Evolutionary conservation across 305 asterid species (phyloP), one percentile per base, ranked within the genome.

Genomic region (Fraxinus paxiana): DNA sequence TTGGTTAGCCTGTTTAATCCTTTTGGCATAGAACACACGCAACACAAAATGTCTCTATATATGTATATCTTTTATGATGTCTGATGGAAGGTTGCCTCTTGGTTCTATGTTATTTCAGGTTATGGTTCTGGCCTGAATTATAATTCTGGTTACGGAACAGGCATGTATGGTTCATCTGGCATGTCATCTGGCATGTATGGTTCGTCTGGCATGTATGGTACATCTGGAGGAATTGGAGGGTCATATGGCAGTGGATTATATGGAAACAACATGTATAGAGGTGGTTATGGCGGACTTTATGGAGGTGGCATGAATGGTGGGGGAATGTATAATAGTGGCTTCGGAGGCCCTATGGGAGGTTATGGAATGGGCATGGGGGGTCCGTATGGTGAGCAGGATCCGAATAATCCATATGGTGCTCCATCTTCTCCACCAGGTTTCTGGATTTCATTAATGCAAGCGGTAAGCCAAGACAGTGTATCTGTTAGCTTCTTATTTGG

Each of bases 351-450:
- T 0, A 88, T 89, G 97, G 97, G 98, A 71, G 94, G 97, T 69
- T 89, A 88, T 81, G 98, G 98, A 76, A 91, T 92, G 93, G 97
- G 98, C 35, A 89, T 92, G 97, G 97, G 97, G 38, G 97, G 90
- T 30, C 94, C 93, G 67, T 84, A 38, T 31, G 98, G 99, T 56
- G 97, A 89, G 37, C 75, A 69, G 85, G 99, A 96, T 82, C 99
- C 99, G 35, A 94, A 96, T 86, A 91, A 91, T 83, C 99, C 98
- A 3, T 94, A 83, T 85, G 99, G 98, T 76, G 85, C 90, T 79
- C 96, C 98, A 80, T 28, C 97, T 80, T 85, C 95, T 78, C 99
- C 99, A 35, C 99, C 99, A 31, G 79, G 80, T 81, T 96, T 96
- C 84, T 94, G 98, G 99, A 41, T 96, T 76, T 96, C 99, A 30